Conservation (phyloP, 106 monocot genomes). For the Allium sativum region DNA sequence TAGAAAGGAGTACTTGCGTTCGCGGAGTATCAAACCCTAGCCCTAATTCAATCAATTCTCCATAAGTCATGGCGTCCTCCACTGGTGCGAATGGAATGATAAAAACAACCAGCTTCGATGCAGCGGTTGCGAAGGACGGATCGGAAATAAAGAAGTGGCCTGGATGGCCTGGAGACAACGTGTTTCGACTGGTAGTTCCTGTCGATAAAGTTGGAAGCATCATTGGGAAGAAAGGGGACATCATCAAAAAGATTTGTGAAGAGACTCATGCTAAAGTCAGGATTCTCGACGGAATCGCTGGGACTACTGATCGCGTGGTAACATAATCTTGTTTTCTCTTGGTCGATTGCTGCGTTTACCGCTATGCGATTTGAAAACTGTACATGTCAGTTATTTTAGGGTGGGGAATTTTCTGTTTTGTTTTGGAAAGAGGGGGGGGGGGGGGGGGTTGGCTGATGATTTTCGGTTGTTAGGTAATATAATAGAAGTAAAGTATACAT, state of each 20-base stretch:
- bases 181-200: slow-evolving; percentile 65
- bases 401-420: too few relatives aligned
- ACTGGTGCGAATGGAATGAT: background rate
- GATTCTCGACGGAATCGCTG: slow-evolving; percentile 56
- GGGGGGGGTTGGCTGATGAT: too few relatives aligned
- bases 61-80: background rate
- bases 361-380: too few relatives aligned
- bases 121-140: slow-evolving; percentile 4
- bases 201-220: slow-evolving; percentile 73
- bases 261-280: slow-evolving; percentile 69
- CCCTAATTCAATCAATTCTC: background rate
- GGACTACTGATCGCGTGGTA: slow-evolving; percentile 70
- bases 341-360: too few relatives aligned
- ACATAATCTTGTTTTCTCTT: slow-evolving; percentile 8
- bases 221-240: slow-evolving; percentile 77
- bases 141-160: slow-evolving; percentile 58
- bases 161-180: slow-evolving; percentile 81
- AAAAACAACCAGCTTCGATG: background rate
- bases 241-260: slow-evolving; percentile 80
- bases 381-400: too few relatives aligned
- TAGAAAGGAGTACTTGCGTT: too few relatives aligned
- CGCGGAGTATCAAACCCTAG: background rate
- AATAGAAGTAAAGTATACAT: too few relatives aligned
- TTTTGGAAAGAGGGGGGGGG: too few relatives aligned
- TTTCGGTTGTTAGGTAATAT: too few relatives aligned